Evolutionary conservation across 2,329 filamentous ascomycete genomes (phyloP).

Genomic region (Colletotrichum sp.): DNA sequence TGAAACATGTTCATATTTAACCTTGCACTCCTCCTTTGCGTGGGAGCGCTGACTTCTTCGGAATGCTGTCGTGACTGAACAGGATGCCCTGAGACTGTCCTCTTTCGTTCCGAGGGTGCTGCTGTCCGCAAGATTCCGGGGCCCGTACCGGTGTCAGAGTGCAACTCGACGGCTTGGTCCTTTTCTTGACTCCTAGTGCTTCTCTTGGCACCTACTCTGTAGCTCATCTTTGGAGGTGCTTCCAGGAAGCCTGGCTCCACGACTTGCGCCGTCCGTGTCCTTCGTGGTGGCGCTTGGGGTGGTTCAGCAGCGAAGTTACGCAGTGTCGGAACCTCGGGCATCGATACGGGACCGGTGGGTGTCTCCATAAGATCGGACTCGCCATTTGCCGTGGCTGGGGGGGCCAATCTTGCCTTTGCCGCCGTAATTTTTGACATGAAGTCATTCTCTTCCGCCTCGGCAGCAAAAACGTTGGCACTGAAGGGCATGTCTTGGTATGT

Average conservation of each 20-base stretch:
- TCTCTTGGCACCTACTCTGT: slow-evolving; percentile 53
- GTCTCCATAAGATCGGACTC: slow-evolving; percentile 67
- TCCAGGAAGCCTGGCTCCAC: slow-evolving; percentile 58
- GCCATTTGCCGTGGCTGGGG: slow-evolving; percentile 38
- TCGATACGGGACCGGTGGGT: slow-evolving; percentile 54
- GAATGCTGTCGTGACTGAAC: slow-evolving; percentile 53
- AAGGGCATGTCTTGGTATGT: slow-evolving; percentile 43
- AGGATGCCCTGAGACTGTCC: slow-evolving; percentile 87
- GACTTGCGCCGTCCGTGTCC: slow-evolving; percentile 57
- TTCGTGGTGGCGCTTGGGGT: slow-evolving; percentile 56
- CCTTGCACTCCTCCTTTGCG: slow-evolving; percentile 72
- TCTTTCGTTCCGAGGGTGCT: slow-evolving; percentile 72
- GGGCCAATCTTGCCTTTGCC: slow-evolving; percentile 49
- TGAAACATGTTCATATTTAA: slow-evolving; percentile 69
- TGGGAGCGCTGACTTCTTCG: slow-evolving; percentile 64
- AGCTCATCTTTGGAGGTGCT: slow-evolving; percentile 68
- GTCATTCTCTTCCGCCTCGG: slow-evolving; percentile 53
- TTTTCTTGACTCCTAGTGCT: slow-evolving; percentile 41
- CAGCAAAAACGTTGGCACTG: slow-evolving; percentile 42
- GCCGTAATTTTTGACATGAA: slow-evolving; percentile 61
- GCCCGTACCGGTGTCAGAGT: slow-evolving; percentile 44
- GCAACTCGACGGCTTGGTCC: slow-evolving; percentile 36
- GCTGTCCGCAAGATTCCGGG: slow-evolving; percentile 37
- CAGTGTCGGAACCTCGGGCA: slow-evolving; percentile 37
- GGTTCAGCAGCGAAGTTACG: slow-evolving; percentile 43